Evolutionary conservation across 129 eudicot genomes (phyloP), one percentile per base, ranked within the genome.

Genomic region (Mikania micrantha): DNA sequence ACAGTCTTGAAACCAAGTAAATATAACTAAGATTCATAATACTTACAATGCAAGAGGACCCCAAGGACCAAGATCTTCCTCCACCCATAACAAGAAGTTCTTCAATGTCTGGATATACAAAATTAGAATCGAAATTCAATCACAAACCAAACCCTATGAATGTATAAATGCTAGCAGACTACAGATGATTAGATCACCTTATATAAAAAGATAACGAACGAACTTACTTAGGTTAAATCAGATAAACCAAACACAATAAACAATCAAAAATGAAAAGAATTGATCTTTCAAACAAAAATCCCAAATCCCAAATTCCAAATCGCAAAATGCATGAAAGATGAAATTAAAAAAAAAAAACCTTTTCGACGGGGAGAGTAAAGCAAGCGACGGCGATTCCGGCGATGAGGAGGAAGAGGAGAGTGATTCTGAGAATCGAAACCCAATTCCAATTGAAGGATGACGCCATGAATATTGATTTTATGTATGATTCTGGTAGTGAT

Each of bases 1-100:
- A 27, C 35, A 25, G 36, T 56, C 10, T 6, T 3, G 50, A 44
- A 44, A 3, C 8, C 54, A 47, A 4, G 24, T 16, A 67, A 34
- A 16, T 24, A 7, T 13, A 4, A 34, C 12, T 29, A 9, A 44
- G 48, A 21, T 4, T 1, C 5, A 69, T 4, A 12, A 21, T 29
- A 87, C 95, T 85, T 79, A 91, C 97, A 91, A 85, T 49, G 70
- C 92, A 27, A 87, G 74, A 77, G 97, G 97, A 74, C 97, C 97
- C 97, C 97, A 91, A 48, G 90, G 86, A 52, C 95, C 97, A 81
- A 91, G 92, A 85, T 91, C 95, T 53, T 80, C 75, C 70, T 87
- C 86, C 66, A 91, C 75, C 95, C 95, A 91, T 60, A 78, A 9
- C 72, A 91, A 78, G 73, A 91, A 91, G 79, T 85, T 80, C 82